Evolutionary conservation across 768 basidiomycete species (phyloP), one percentile per base, ranked within the genome.

Genomic region (Sporobolomyces phaffii): DNA sequence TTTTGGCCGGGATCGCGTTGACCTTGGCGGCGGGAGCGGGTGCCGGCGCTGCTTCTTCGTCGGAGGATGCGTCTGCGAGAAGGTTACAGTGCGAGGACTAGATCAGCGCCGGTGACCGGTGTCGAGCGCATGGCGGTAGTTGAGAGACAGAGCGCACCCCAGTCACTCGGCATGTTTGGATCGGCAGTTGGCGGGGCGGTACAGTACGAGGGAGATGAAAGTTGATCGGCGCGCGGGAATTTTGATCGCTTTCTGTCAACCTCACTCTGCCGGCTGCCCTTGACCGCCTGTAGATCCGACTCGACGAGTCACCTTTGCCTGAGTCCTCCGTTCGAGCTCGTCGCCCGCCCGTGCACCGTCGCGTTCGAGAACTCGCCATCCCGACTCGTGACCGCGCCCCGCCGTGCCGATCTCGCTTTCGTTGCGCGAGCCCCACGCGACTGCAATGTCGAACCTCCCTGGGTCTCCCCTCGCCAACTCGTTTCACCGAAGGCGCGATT

Each of bases 1-100:
- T 86, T 60, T 75, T 78, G 20, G 58, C 70, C 11, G 62, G 69
- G 51, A 64, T 75, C 59, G 49, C 71, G 63, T 65, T 31, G 49
- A 61, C 45, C 26, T 68, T 52, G 10, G 65, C 51, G 49, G 69
- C 64, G 29, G 71, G 53, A 13, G 64, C 63, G 56, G 72, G 69
- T 45, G 70, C 65, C 31, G 78, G 69, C 18, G 76, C 68, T 45
- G 77, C 64, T 31, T 72, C 72, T 38, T 73, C 74, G 53, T 63
- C 59, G 8, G 58, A 49, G 38, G 62, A 62, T 20, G 61, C 59
- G 57, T 62, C 60, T 70, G 69, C n/a, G 5, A 28, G 2, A 38
- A 38, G 38, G 38, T 9, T n/a, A n/a, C n/a, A n/a, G n/a, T 20
- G 33, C 20, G 15, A 50, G 34, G 34, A 47, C 22, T n/a, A 44